These are phyloP conservation scores for Parasitella parasitica DNA, from an alignment of 371 early-diverging fungal species.

Conservation along the genomic window DNA sequence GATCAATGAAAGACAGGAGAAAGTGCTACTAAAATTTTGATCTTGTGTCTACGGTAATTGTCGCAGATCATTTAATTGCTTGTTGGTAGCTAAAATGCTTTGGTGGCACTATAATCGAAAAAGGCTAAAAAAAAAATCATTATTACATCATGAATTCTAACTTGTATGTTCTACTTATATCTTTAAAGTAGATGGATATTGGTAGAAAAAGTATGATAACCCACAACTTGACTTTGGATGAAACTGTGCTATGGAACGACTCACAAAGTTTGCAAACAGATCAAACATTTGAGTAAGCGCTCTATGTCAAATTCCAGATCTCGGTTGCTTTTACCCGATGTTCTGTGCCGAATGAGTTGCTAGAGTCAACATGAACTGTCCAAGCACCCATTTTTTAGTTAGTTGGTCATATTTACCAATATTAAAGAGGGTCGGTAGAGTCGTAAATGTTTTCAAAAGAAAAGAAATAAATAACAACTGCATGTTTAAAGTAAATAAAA, in stretches of 20 bases:
- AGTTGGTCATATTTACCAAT: constrained; percentile 1
- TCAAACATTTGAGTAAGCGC: constrained; percentile 16
- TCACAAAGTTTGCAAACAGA: background rate
- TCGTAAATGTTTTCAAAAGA: constrained; percentile 9
- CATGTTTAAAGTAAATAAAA: too few species aligned
- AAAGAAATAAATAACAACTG: constrained; percentile 3
- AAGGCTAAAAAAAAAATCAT: too few species aligned
- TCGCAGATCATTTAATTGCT: too few species aligned
- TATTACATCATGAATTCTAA: too few species aligned
- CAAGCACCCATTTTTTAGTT: constrained; percentile 21
- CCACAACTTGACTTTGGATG: constrained; percentile 6
- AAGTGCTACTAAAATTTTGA: too few species aligned
- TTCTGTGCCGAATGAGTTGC: constrained; percentile 30
- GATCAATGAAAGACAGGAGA: too few species aligned
- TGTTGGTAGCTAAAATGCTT: too few species aligned
- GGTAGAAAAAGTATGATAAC: background rate
- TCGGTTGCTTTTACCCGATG: constrained; percentile 8
- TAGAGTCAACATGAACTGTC: constrained; percentile 19
- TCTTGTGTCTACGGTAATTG: too few species aligned
- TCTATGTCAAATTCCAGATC: constrained; percentile 31
- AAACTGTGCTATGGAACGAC: background rate
- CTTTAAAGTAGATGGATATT: too few species aligned
- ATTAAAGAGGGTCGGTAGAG: constrained; percentile 26
- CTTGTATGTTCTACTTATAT: too few species aligned
- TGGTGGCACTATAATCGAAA: too few species aligned